phyloP scores from a whole-genome alignment of 2,329 filamentous ascomycete genomes.

The Aureobasidium musti region DNA sequence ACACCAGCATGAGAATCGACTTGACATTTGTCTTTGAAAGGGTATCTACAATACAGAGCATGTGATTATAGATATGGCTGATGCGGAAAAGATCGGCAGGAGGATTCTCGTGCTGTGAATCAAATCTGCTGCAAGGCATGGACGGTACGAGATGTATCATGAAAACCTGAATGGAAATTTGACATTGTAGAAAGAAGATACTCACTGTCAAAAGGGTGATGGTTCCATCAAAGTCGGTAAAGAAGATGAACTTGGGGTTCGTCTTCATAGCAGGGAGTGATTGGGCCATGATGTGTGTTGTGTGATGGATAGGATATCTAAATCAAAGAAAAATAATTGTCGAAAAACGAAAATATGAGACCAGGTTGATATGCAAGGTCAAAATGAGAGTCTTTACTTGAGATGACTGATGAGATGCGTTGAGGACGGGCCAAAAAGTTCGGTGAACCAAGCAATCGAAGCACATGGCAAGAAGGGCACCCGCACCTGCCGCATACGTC shows the following conservation, averaged over 20 bases:
- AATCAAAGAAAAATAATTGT: neutral
- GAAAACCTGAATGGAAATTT: neutral
- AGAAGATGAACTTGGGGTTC: slow-evolving; percentile 91
- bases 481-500: slow-evolving; percentile 11
- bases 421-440: slow-evolving; percentile 17
- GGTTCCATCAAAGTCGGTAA: slow-evolving; percentile 98
- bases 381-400: neutral
- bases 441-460: slow-evolving; percentile 25
- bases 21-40: neutral
- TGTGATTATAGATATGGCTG: neutral
- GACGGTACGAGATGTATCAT: neutral
- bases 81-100: neutral
- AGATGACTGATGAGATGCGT: slow-evolving; percentile 8
- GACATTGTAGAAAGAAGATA: slow-evolving; percentile 30
- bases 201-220: slow-evolving; percentile 74
- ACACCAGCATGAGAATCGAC: neutral
- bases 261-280: slow-evolving; percentile 51
- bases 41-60: too few species aligned
- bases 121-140: neutral
- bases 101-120: neutral
- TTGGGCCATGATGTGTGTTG: slow-evolving; percentile 35
- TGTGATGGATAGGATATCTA: neutral
- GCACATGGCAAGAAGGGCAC: slow-evolving; percentile 18
- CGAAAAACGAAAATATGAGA: neutral
- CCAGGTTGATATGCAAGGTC: slow-evolving; percentile 2